Evolutionary conservation across 331 rosid species (phyloP), one percentile per base, ranked within the genome.

Genomic region (Quercus lobata): DNA sequence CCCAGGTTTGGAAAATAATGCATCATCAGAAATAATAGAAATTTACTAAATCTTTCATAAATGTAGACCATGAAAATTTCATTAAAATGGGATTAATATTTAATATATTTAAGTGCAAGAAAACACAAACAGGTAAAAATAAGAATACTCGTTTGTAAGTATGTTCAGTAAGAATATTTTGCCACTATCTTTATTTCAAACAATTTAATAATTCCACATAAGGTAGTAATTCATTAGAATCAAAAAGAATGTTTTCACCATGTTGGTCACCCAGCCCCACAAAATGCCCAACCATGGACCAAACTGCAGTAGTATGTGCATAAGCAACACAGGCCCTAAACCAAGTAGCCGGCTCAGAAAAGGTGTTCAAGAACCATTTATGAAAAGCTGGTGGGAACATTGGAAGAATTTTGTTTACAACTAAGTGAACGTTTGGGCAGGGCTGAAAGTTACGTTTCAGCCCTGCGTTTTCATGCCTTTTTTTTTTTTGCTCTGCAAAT

Each of bases 321-420:
- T 90, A 93, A 56, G 97, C 96, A 84, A 93, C 85, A 60, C 98
- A 92, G 5, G 96, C 98, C 79, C 97, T 88, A 86, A 93, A 95
- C 99, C 98, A 95, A 75, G 99, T 97, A 79, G 97, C 97, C 35
- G 98, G 99, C 91, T 95, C 99, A 76, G 98, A 93, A 88, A 95
- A 95, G 75, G 88, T 95, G 79, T 87, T 84, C 81, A 95, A 86
- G 88, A 95, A 95, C 99, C 99, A 93, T 84, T 87, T 91, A 76
- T 95, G 97, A 84, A 95, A 93, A 78, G 91, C 83, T 3, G 98
- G 97, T 74, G 99, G 99, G 80, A 95, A 95, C 98, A 93, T 84
- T 12, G 94, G 99, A 88, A 93, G 98, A 86, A 93, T 83, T 82
- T 87, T 93, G 80, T 80, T 82, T 87, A 69, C 35, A 32, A 32